phyloP scores from a whole-genome alignment of 2,329 filamentous ascomycete species.

The Apiospora koreana region DNA sequence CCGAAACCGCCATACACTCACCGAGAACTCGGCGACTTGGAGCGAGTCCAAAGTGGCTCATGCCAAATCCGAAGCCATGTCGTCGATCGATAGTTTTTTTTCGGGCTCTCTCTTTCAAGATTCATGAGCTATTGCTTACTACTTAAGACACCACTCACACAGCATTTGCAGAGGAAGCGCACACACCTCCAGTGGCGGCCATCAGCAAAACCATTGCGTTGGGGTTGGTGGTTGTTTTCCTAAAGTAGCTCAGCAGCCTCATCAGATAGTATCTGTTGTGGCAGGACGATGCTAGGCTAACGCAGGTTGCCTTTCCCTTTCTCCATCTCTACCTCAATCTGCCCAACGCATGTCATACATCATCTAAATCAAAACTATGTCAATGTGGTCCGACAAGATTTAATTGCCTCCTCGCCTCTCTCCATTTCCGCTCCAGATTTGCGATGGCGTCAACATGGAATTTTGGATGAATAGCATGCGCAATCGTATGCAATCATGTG shows the following conservation, averaged over 20 bases:
- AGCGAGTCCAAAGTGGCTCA: background rate
- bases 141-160: background rate
- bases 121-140: background rate
- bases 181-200: background rate
- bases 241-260: background rate
- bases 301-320: background rate
- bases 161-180: background rate
- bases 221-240: background rate
- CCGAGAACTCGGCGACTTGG: background rate
- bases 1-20: background rate
- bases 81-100: background rate
- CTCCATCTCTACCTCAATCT: background rate
- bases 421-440: background rate
- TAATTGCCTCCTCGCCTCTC: background rate
- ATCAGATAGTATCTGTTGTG: background rate
- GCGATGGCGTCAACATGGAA: background rate
- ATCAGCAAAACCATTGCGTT: background rate
- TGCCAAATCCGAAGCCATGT: background rate
- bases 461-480: background rate
- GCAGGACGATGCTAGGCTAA: background rate
- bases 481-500: slow-evolving; percentile 4
- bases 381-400: slow-evolving; percentile 7
- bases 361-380: background rate
- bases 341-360: background rate
- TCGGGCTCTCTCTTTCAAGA: background rate